A percentile compares a stretch with the other conserved stretches of the same genome.
phyloP scores from a whole-genome alignment of 257 asterid species.

The Agastache rugosa region DNA sequence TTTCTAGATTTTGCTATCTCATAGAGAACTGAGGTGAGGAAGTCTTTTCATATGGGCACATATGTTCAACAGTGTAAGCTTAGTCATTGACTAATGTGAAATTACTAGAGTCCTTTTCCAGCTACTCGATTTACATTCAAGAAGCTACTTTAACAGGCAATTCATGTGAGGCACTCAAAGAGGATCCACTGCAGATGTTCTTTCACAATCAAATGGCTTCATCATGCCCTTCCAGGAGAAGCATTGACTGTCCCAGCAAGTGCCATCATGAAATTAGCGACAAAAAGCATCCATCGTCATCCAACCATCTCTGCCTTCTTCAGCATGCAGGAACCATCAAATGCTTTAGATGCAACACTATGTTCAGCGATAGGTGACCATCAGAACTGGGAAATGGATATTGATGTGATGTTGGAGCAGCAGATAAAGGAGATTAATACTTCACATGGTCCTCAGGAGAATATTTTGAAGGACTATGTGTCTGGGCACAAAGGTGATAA shows the following conservation, averaged over 20 bases:
- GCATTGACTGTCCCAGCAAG: constrained; percentile 47
- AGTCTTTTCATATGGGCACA: neutral
- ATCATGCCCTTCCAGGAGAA: constrained; percentile 43
- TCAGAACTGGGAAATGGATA: constrained; percentile 54
- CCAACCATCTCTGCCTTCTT: constrained; percentile 62
- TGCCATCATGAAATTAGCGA: constrained; percentile 62
- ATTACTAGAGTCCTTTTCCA: constrained; percentile 21
- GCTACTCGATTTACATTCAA: constrained; percentile 24
- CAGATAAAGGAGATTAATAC: constrained; percentile 55
- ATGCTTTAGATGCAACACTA: constrained; percentile 34
- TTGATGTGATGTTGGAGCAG: constrained; percentile 51
- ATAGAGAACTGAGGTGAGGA: constrained; percentile 2
- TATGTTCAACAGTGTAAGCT: constrained; percentile 8
- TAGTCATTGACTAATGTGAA: constrained; percentile 20
- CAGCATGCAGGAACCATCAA: constrained; percentile 43
- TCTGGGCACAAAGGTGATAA: constrained; percentile 48
- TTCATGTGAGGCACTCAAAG: constrained; percentile 59
- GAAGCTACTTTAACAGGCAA: constrained; percentile 46
- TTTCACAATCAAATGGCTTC: constrained; percentile 62
- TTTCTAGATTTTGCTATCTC: constrained; percentile 16
- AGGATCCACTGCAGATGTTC: constrained; percentile 66
- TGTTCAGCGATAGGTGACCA: constrained; percentile 38
- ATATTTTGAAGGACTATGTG: constrained; percentile 18
- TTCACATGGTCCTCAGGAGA: constrained; percentile 39
- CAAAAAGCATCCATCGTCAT: constrained; percentile 47